These are phyloP conservation scores for Didymella glomerata DNA, from an alignment of 2,329 filamentous ascomycete species.

Conservation along the genomic window DNA sequence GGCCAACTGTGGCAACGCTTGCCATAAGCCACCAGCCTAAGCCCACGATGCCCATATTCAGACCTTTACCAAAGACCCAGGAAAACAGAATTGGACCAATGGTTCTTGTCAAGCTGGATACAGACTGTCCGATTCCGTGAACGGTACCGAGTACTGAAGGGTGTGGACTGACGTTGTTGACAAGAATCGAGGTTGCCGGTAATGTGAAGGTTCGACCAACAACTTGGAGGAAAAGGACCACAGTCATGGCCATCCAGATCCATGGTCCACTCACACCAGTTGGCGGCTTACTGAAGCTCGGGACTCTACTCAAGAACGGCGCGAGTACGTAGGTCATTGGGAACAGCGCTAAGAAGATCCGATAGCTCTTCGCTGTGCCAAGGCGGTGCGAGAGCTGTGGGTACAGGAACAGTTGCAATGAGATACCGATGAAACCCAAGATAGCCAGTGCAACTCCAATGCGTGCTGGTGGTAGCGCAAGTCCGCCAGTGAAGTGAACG, in stretches of 20 bases:
- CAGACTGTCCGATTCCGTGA: slow-evolving; percentile 67
- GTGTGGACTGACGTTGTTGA: slow-evolving; percentile 61
- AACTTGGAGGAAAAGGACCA: slow-evolving; percentile 56
- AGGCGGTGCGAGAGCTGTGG: slow-evolving; percentile 53
- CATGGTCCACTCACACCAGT: slow-evolving; percentile 50
- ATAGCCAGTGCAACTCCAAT: slow-evolving; percentile 60
- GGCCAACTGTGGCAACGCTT: slow-evolving; percentile 59
- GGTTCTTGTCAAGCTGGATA: slow-evolving; percentile 66
- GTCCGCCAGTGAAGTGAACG: slow-evolving; percentile 59
- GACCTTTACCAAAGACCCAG: slow-evolving; percentile 66
- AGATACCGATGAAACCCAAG: slow-evolving; percentile 58
- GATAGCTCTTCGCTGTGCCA: slow-evolving; percentile 54
- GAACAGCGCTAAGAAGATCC: slow-evolving; percentile 54
- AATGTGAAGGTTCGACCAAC: slow-evolving; percentile 61
- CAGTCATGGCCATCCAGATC: slow-evolving; percentile 55
- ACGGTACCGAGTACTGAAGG: slow-evolving; percentile 64
- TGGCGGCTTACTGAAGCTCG: slow-evolving; percentile 52
- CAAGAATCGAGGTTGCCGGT: slow-evolving; percentile 65
- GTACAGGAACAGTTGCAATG: slow-evolving; percentile 57
- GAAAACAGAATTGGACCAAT: slow-evolving; percentile 69
- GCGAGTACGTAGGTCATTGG: slow-evolving; percentile 55
- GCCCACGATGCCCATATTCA: slow-evolving; percentile 66
- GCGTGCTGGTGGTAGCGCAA: slow-evolving; percentile 57
- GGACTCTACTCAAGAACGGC: slow-evolving; percentile 56
- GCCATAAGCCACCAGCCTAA: slow-evolving; percentile 67